These are phyloP conservation scores for Uromyces viciae-fabae DNA, from an alignment of 1,284 basidiomycete species.

Conservation along the genomic window DNA sequence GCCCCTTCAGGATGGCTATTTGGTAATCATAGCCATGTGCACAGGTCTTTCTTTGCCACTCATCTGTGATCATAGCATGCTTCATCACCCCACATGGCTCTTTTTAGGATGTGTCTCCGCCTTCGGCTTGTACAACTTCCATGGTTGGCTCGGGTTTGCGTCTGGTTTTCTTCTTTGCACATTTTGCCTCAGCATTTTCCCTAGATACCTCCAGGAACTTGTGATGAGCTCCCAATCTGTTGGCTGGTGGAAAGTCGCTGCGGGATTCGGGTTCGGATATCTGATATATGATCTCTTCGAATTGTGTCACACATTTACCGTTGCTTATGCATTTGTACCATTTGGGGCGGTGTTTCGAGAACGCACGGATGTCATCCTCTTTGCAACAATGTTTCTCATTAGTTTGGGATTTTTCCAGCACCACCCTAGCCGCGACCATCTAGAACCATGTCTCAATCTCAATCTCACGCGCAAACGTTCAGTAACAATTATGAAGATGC, in stretches of 20 bases:
- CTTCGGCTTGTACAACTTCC: constrained; percentile 63
- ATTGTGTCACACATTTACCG: constrained; percentile 72
- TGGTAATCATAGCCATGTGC: constrained; percentile 67
- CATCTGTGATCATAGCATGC: not conserved
- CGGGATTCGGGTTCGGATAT: constrained; percentile 63
- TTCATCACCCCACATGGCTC: constrained; percentile 57
- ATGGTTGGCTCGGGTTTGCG: constrained; percentile 70
- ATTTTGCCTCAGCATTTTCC: constrained; percentile 67
- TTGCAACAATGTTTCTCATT: constrained; percentile 49
- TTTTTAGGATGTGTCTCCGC: constrained; percentile 61
- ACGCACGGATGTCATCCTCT: constrained; percentile 65
- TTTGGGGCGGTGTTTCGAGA: constrained; percentile 75
- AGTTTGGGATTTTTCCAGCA: constrained; percentile 37
- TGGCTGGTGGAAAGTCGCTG: constrained; percentile 53
- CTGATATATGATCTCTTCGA: constrained; percentile 66
- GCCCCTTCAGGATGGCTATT: constrained; percentile 68
- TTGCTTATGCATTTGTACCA: constrained; percentile 91
- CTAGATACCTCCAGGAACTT: constrained; percentile 59
- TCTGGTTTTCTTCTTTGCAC: constrained; percentile 68
- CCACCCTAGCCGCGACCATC: not conserved
- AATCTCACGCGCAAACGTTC: not conserved
- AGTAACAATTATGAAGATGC: not conserved
- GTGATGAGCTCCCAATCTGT: constrained; percentile 48
- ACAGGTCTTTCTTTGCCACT: constrained; percentile 58
- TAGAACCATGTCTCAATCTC: not conserved